phyloP scores from a whole-genome alignment of 2,329 filamentous ascomycete genomes.

The Alternaria ventricosa region DNA sequence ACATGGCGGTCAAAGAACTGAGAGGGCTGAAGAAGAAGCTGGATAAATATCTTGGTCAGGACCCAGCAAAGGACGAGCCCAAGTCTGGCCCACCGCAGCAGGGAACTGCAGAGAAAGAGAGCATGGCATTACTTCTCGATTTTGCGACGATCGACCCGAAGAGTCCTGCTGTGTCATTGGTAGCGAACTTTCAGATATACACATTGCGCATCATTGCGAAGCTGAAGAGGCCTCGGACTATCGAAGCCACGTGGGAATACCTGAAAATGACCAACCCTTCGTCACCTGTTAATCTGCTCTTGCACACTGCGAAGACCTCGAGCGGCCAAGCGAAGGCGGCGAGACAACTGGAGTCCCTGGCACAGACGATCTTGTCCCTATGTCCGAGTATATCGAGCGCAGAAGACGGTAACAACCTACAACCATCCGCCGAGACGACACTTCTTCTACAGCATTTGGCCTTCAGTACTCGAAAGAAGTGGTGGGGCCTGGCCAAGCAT shows the following conservation, averaged over 20 bases:
- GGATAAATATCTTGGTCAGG: conserved; percentile 48
- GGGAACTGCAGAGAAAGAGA: conserved; percentile 49
- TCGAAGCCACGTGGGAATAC: conserved; percentile 64
- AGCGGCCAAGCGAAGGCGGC: conserved; percentile 63
- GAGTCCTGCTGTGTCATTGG: conserved; percentile 56
- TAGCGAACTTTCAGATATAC: conserved; percentile 70
- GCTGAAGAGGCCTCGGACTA: conserved; percentile 64
- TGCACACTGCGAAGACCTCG: conserved; percentile 55
- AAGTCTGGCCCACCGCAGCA: conserved; percentile 37
- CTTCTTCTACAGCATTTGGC: conserved; percentile 70
- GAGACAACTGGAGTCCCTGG: conserved; percentile 70
- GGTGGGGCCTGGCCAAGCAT: conserved; percentile 70
- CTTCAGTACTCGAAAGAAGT: conserved; percentile 66
- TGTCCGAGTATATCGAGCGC: conserved; percentile 70
- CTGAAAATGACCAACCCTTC: conserved; percentile 61
- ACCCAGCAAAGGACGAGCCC: conserved; percentile 6
- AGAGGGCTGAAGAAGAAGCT: conserved; percentile 69
- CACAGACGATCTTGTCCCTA: conserved; percentile 69
- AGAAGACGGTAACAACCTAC: conserved; percentile 67
- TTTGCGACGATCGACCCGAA: conserved; percentile 57
- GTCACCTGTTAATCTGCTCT: conserved; percentile 66
- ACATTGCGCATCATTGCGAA: conserved; percentile 68
- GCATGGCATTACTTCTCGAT: conserved; percentile 66
- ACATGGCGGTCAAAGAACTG: conserved; percentile 73
- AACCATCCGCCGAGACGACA: conserved; percentile 62